Evolutionary conservation across 441 rosid species (phyloP).

Genomic region (Pelargonium myrrhifolium): DNA sequence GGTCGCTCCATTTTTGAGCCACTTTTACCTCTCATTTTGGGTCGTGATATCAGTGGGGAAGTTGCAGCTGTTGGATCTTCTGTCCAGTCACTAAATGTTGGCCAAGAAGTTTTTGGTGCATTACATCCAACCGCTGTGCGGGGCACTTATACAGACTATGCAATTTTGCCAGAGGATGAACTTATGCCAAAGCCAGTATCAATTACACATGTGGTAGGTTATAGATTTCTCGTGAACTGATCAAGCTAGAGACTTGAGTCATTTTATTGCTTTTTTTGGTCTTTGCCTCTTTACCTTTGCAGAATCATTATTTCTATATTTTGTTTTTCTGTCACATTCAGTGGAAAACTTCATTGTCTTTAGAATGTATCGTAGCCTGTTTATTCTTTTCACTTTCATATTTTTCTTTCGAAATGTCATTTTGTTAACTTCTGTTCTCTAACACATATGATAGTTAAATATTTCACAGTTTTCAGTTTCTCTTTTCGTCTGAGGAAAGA

Average conservation of each 20-base stretch:
- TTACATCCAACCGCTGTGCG: conserved; percentile 92
- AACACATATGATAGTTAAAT: neutral
- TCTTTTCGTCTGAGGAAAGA: neutral
- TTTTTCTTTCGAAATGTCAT: too few relatives aligned
- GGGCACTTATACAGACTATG: conserved; percentile 87
- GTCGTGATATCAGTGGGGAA: conserved; percentile 89
- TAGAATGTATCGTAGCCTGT: neutral
- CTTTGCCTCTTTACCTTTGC: conserved; percentile 1
- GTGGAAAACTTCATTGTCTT: neutral
- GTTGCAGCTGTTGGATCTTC: conserved; percentile 72
- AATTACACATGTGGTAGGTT: conserved; percentile 60
- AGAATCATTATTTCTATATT: neutral
- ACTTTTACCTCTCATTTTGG: conserved; percentile 79
- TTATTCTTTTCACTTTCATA: neutral
- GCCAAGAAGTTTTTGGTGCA: conserved; percentile 93
- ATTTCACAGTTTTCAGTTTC: neutral
- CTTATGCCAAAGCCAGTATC: conserved; percentile 66
- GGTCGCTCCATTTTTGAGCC: conserved; percentile 86
- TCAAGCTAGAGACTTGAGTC: conserved; percentile 5
- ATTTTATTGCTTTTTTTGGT: neutral
- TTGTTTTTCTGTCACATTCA: neutral
- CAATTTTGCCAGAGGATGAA: conserved; percentile 71
- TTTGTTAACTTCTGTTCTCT: neutral
- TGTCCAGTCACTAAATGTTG: conserved; percentile 52
- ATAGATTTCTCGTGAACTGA: neutral